Evolutionary conservation across 257 asterid species (phyloP).

Genomic region (Ballota nigra): DNA sequence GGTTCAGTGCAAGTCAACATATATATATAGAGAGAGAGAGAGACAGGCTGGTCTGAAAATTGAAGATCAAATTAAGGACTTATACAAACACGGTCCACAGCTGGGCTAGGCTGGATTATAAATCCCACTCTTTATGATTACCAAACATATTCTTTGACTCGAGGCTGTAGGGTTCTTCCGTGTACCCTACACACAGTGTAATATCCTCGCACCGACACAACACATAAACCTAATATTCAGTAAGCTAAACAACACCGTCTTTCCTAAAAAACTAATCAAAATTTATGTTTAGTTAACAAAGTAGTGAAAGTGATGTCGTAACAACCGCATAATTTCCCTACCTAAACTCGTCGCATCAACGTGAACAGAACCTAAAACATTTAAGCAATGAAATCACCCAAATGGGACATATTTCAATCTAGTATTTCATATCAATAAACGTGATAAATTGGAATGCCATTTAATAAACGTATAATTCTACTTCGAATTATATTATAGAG

Average conservation of each 20-base stretch:
- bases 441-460: too few relatives aligned
- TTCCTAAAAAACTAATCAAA: constrained; percentile 4
- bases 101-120: constrained; percentile 40
- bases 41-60: constrained; percentile 33
- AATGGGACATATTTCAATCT: neutral
- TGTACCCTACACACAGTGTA: constrained; percentile 12
- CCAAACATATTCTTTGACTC: constrained; percentile 16
- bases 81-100: constrained; percentile 16
- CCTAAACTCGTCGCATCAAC: constrained; percentile 15
- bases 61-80: constrained; percentile 27
- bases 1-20: too few relatives aligned
- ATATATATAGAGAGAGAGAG: neutral
- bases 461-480: too few relatives aligned
- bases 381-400: neutral
- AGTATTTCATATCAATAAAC: neutral
- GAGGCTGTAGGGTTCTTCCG: neutral
- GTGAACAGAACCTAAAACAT: neutral
- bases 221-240: constrained; percentile 18
- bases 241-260: neutral
- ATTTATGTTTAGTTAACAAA: neutral
- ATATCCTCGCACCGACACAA: constrained; percentile 34
- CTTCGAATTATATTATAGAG: too few relatives aligned
- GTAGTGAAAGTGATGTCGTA: constrained; percentile 30
- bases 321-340: constrained; percentile 26
- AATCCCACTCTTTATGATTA: constrained; percentile 16